Evolutionary conservation across 2,329 filamentous ascomycete genomes (phyloP), one percentile per base, ranked within the genome.

Genomic region (Emmonsiellopsis sp.): DNA sequence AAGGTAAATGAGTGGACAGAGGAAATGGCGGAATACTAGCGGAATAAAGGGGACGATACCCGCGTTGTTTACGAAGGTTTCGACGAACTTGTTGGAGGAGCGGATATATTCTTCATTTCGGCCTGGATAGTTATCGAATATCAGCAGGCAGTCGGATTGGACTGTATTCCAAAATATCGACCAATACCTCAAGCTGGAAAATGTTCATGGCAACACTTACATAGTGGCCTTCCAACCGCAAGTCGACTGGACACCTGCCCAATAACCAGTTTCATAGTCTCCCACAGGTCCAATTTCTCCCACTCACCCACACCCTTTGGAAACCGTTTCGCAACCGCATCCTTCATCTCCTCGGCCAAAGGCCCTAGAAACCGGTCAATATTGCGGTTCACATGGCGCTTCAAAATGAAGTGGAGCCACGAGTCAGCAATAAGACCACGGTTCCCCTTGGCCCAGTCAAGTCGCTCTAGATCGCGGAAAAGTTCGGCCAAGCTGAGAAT

Each of bases 31-130:
- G 2, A 75, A 51, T 0, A 65, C 51, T 0, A 57, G 52, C 0
- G 71, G 71, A 1, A 64, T 51, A 1, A 62, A 62, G 1, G 65
- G 63, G 3, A 65, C 60, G 1, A 67, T 42, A 7, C 68, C 69
- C 1, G 67, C 70, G 33, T 63, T 67, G 32, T 64, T 52, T 6
- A 73, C 57, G 31, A 69, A 63, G 5, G 61, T 58, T 8, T 71
- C 60, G 27, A 68, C 62, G 21, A 69, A 65, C 8, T 62, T 58
- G 14, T 65, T 58, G 0, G 61, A 58, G 6, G 60, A 60, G 0
- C 61, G 47, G 1, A 73, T 53, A 43, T 72, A 74, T 2, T 65
- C 63, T 48, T 68, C 61, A 50, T 75, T 58, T 0, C 67, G 55
- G 36, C 33, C 27, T 11, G 7, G 21, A 47, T 39, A 27, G 2